These are phyloP conservation scores for Psidium guajava DNA, from an alignment of 345 rosid species.

Conservation along the genomic window DNA sequence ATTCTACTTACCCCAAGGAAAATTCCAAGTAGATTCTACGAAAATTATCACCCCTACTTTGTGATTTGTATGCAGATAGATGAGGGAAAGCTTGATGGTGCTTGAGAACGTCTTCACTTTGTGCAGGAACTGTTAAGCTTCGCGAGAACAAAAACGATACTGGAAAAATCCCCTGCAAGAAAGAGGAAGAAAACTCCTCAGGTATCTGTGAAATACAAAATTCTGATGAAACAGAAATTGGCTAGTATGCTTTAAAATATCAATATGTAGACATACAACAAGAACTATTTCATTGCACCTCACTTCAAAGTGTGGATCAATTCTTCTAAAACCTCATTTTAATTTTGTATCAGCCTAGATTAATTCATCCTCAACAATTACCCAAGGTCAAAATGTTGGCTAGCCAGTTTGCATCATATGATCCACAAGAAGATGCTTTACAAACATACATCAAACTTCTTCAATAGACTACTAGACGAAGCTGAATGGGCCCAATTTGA, in stretches of 20 bases:
- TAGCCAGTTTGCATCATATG: not conserved
- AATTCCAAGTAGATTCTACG: slow-evolving; percentile 87
- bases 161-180: slow-evolving; percentile 64
- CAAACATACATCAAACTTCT: not conserved
- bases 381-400: not conserved
- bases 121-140: slow-evolving; percentile 73
- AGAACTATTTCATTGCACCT: not conserved
- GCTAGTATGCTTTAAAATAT: not conserved
- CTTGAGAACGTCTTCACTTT: slow-evolving; percentile 35
- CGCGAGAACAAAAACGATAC: slow-evolving; percentile 51
- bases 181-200: not conserved
- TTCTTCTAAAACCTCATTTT: not conserved
- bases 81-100: slow-evolving; percentile 47
- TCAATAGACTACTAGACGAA: not conserved
- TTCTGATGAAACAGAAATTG: not conserved
- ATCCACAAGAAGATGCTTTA: not conserved
- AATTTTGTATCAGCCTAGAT: not conserved
- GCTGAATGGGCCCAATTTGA: not conserved
- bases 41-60: slow-evolving; percentile 23
- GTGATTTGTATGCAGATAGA: slow-evolving; percentile 35
- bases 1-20: slow-evolving; percentile 65
- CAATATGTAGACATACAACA: not conserved
- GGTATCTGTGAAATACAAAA: not conserved
- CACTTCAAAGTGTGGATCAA: not conserved
- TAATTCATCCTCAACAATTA: not conserved